A percentile compares a stretch with the other conserved stretches of the same genome.
These are phyloP conservation scores for Backusella circina DNA, from an alignment of 192 early-diverging fungal genomes.

Conservation along the genomic window DNA sequence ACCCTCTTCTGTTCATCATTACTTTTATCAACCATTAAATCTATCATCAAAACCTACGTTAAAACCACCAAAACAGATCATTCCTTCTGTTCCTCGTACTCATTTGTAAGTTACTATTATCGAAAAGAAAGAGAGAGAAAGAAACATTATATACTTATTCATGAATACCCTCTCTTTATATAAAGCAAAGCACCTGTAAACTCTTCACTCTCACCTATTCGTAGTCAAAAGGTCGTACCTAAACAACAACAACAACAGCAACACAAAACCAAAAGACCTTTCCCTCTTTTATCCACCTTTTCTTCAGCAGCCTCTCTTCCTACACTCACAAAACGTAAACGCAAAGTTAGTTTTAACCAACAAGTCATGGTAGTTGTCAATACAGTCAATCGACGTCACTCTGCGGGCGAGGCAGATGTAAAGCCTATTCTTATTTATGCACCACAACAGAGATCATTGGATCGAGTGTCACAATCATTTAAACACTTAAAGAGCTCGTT, in stretches of 20 bases:
- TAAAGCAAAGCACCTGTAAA: not conserved
- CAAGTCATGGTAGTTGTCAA: not conserved
- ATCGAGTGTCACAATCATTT: not conserved
- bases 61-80: not conserved
- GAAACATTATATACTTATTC: not conserved
- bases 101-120: not conserved
- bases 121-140: not conserved
- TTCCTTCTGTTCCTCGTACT: slow-evolving; percentile 6
- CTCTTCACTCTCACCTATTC: not conserved
- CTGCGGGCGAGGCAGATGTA: not conserved
- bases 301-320: not conserved
- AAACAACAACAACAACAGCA: not conserved
- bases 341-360: slow-evolving; percentile 5
- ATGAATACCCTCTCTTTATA: not conserved
- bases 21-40: not conserved
- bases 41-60: not conserved
- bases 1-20: not conserved
- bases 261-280: slow-evolving; percentile 1
- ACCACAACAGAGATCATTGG: not conserved
- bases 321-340: not conserved
- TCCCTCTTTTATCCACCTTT: not conserved
- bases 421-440: not conserved
- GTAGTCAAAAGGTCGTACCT: not conserved
- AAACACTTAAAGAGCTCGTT: not conserved
- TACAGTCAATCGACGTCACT: not conserved